Base-by-base conservation (phyloP, 2,329 filamentous ascomycete genomes). In the Pseudomassariella vexata region DNA sequence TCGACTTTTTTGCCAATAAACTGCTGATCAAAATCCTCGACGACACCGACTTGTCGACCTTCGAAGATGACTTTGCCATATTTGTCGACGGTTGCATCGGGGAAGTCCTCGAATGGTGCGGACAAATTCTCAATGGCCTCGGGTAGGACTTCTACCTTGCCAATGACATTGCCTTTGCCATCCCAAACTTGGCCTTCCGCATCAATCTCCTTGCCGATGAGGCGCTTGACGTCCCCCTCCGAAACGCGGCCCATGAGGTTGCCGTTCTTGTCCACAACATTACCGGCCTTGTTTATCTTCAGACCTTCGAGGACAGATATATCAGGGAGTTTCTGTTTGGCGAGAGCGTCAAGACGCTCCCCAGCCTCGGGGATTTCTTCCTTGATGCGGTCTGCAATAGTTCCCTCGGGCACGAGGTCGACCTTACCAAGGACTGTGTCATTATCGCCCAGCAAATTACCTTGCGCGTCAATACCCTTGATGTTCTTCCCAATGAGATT, bases 361-460 rank as follows among this genome's bases (percentile, higher is more conserved):
- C 40, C 49, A 22, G 52, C 52, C 19, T 53, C 51, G 1, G 52
- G 52, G 18, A 56, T 33, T 28, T 55, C 38, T 3, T 55, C 51
- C 33, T 46, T 52, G 27, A 56, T 53, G 12, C 50, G 51, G 2
- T 56, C 53, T 19, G 61, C 49, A 9, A 61, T 55, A 18, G 57
- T 54, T 11, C 59, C 55, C 46, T 67, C 63, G 12, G 68, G 65
- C 2, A 67, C 55, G 5, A 68, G 55, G 42, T 73, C 62, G 43
- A 78, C 76, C 41, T 70, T 72, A 15, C 78, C 78, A 38, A 82
- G 70, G 41, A 82, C 65, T 18, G 79, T 76, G 16, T 78, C 77
- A 25, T 77, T 71, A 52, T 69, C 76, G 52, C 81, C 77, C 49
- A 80, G 70, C 32, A 82, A 73, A 46, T 81, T 76, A n/a, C 77